Conservation (phyloP, 2,329 filamentous ascomycete genomes). For the Cylindrodendrum hubeiense region DNA sequence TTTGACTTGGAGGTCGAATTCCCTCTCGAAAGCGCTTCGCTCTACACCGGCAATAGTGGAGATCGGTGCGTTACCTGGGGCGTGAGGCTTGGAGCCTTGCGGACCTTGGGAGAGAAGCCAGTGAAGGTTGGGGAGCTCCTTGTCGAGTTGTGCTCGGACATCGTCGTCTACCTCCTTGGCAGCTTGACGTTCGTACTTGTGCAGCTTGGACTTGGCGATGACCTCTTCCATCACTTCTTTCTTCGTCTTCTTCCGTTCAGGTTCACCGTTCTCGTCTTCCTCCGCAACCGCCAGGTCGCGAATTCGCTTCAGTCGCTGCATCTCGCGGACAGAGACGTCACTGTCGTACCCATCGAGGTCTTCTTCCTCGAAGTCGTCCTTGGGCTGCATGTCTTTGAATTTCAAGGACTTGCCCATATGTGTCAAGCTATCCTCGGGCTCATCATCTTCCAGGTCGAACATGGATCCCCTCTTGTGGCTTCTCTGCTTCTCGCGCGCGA, state of each 20-base stretch:
- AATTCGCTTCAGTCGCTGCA: conserved; percentile 68
- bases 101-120: conserved; percentile 71
- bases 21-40: conserved; percentile 79
- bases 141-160: conserved; percentile 84
- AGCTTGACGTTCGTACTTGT: conserved; percentile 95
- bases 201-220: conserved; percentile 94
- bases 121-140: conserved; percentile 83
- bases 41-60: conserved; percentile 65
- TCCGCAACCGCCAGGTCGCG: conserved; percentile 59
- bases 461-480: conserved; percentile 81
- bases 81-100: conserved; percentile 53
- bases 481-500: conserved; percentile 87
- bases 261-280: conserved; percentile 68
- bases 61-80: conserved; percentile 37
- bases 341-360: conserved; percentile 75
- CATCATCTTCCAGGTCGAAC: conserved; percentile 88
- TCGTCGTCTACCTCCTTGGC: conserved; percentile 95
- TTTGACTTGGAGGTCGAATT: conserved; percentile 88
- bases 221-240: conserved; percentile 98
- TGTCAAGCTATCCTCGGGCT: conserved; percentile 77
- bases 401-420: conserved; percentile 84
- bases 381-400: conserved; percentile 63
- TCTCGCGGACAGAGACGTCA: conserved; percentile 66
- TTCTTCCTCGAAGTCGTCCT: conserved; percentile 84
- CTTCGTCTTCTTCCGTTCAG: conserved; percentile 92